Conservation (phyloP, 2,329 filamentous ascomycete species). For the Xylaria sp. region DNA sequence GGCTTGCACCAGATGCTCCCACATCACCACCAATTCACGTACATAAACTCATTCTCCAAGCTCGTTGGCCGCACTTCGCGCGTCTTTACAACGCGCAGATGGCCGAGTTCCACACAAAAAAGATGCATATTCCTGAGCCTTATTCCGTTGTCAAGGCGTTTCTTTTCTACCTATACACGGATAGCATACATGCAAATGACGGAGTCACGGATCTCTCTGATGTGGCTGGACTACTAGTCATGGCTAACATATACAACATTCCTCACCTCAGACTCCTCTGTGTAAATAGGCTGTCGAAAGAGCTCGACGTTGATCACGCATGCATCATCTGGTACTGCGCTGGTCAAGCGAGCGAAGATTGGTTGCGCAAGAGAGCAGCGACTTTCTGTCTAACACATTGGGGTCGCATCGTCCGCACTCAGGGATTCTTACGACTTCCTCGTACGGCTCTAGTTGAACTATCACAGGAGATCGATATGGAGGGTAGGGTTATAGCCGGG, state of each 20-base stretch:
- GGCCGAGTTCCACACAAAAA: slow-evolving; percentile 96
- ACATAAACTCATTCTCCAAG: slow-evolving; percentile 91
- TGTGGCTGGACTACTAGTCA: slow-evolving; percentile 92
- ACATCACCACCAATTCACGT: slow-evolving; percentile 91
- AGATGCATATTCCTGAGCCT: slow-evolving; percentile 97
- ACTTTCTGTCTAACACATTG: slow-evolving; percentile 92
- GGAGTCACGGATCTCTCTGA: slow-evolving; percentile 83
- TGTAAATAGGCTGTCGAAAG: slow-evolving; percentile 87
- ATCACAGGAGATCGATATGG: slow-evolving; percentile 91
- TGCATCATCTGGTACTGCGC: slow-evolving; percentile 97
- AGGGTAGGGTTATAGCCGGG: slow-evolving; percentile 89
- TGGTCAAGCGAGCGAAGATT: slow-evolving; percentile 88
- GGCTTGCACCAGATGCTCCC: slow-evolving; percentile 68
- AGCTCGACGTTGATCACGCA: slow-evolving; percentile 93
- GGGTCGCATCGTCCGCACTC: slow-evolving; percentile 91
- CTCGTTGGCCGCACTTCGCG: slow-evolving; percentile 96
- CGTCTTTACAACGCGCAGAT: slow-evolving; percentile 93
- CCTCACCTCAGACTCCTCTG: slow-evolving; percentile 90
- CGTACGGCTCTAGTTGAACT: slow-evolving; percentile 86
- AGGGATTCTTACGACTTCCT: slow-evolving; percentile 84
- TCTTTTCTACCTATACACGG: slow-evolving; percentile 95
- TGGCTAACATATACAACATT: slow-evolving; percentile 98
- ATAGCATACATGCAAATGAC: slow-evolving; percentile 80
- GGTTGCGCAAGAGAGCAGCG: slow-evolving; percentile 89
- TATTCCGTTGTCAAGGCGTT: slow-evolving; percentile 95